Evolutionary conservation across 1,284 basidiomycete species (phyloP).

Genomic region (Puccinia novopanici): DNA sequence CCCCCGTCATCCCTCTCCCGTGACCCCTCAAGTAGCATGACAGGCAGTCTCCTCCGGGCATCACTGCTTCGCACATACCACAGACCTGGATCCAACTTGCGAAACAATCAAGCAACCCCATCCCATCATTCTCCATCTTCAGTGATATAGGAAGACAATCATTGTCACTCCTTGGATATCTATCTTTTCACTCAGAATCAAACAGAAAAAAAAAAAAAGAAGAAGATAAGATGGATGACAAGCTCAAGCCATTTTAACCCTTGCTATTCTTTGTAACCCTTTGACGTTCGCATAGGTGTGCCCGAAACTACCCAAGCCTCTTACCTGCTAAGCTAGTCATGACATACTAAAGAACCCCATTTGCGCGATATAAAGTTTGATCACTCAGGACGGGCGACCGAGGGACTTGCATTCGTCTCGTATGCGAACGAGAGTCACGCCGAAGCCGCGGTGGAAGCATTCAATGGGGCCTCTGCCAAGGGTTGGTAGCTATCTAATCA

Average conservation of each 20-base stretch:
- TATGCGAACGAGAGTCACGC: slow-evolving; percentile 36
- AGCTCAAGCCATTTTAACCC: neutral
- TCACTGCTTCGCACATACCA: neutral
- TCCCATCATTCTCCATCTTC: too few relatives aligned
- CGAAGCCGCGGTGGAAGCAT: slow-evolving; percentile 42
- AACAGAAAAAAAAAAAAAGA: neutral
- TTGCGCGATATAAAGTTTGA: slow-evolving; percentile 23
- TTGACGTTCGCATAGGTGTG: slow-evolving; percentile 26
- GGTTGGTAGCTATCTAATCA: neutral
- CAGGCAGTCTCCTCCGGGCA: neutral
- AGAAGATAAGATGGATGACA: neutral
- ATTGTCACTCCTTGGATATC: too few relatives aligned
- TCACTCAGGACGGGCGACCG: slow-evolving; percentile 46
- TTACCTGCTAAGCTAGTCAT: neutral
- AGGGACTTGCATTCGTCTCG: slow-evolving; percentile 33
- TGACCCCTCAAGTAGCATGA: slow-evolving; percentile 5
- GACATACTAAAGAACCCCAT: neutral
- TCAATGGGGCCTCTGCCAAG: slow-evolving; percentile 47
- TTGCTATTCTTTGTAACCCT: neutral
- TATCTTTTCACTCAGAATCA: neutral
- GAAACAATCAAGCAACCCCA: too few relatives aligned
- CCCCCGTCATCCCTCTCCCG: neutral
- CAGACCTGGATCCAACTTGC: neutral
- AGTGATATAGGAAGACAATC: neutral
- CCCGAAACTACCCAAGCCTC: neutral